Evolutionary conservation across 345 rosid genomes (phyloP).

Genomic region (Sapria himalayana): DNA sequence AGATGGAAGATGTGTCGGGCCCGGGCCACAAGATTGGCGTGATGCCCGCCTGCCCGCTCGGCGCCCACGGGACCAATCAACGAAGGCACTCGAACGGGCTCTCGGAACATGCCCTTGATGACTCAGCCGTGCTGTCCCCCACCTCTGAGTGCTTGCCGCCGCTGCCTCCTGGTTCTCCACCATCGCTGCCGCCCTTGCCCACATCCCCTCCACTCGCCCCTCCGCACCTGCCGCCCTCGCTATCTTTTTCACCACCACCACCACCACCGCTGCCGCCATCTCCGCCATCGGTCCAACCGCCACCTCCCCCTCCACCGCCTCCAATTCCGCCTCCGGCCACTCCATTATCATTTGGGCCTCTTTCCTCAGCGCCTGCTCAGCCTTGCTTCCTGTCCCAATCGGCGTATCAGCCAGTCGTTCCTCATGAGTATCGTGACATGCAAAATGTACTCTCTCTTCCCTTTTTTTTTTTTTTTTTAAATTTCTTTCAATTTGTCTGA

Average conservation of each 20-base stretch:
- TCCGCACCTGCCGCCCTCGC: conserved; percentile 18
- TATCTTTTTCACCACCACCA: conserved; percentile 29
- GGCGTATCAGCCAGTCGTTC: conserved; percentile 32
- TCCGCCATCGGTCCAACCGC: conserved; percentile 12
- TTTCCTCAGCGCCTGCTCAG: conserved; percentile 19
- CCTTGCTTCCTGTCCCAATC: conserved; percentile 27
- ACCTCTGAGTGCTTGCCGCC: conserved; percentile 43
- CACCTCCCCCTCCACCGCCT: conserved; percentile 13
- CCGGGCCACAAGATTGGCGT: too few relatives aligned
- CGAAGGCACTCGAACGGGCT: conserved; percentile 15
- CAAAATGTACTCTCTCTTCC: conserved; percentile 21
- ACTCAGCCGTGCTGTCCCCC: conserved; percentile 18
- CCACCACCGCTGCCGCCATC: conserved; percentile 18
- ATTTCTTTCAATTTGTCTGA: too few relatives aligned
- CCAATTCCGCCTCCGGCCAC: conserved; percentile 18
- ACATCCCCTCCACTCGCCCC: conserved; percentile 45
- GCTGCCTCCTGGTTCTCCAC: conserved; percentile 57
- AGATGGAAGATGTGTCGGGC: conserved; percentile 73
- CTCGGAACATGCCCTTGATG: conserved; percentile 14
- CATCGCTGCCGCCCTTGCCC: conserved; percentile 49
- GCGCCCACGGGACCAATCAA: too few relatives aligned
- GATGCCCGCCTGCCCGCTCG: too few relatives aligned
- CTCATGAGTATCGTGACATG: conserved; percentile 28
- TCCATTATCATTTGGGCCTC: conserved; percentile 19
- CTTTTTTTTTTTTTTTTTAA: conserved; percentile 3